A percentile compares a stretch with the other conserved stretches of the same genome.
Conservation (phyloP, 1,139 yeast genomes). For the Yamadazyma oceani region DNA sequence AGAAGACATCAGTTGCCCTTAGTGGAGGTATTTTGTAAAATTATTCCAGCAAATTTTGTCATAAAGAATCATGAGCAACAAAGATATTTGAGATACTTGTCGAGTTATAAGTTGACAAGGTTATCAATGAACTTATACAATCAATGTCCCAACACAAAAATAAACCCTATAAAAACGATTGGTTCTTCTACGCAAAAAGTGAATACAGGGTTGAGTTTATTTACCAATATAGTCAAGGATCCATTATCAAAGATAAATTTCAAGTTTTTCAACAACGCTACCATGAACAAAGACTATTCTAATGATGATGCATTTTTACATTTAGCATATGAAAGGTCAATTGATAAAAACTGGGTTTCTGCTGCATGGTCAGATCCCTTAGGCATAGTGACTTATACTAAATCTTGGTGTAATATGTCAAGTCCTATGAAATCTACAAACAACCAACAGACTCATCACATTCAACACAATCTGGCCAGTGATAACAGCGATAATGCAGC, state of each 20-base stretch:
- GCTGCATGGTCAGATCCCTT: conserved; percentile 90
- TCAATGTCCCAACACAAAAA: conserved; percentile 38
- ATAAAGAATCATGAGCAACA: conserved; percentile 40
- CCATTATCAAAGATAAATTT: conserved; percentile 52
- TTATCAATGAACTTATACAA: conserved; percentile 68
- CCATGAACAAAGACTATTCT: conserved; percentile 23
- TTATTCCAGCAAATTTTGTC: conserved; percentile 54
- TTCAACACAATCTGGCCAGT: conserved; percentile 4
- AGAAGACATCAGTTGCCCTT: conserved; percentile 43
- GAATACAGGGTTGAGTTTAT: conserved; percentile 23
- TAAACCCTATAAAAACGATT: conserved; percentile 6
- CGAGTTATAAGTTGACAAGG: conserved; percentile 48
- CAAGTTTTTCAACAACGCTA: conserved; percentile 37
- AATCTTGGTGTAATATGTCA: conserved; percentile 57
- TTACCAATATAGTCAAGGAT: conserved; percentile 45
- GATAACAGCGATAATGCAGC: conserved; percentile 5
- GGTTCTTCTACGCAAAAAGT: conserved; percentile 4
- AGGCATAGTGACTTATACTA: conserved; percentile 63
- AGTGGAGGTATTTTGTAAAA: conserved; percentile 50
- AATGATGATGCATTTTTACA: conserved; percentile 78
- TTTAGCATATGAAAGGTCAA: conserved; percentile 79
- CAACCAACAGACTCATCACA: conserved; percentile 5
- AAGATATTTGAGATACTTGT: conserved; percentile 42
- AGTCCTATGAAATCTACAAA: conserved; percentile 11
- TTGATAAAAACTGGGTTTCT: conserved; percentile 79